Evolutionary conservation across 2,329 filamentous ascomycete genomes (phyloP), one percentile per base, ranked within the genome.

Genomic region (Fusarium redolens): DNA sequence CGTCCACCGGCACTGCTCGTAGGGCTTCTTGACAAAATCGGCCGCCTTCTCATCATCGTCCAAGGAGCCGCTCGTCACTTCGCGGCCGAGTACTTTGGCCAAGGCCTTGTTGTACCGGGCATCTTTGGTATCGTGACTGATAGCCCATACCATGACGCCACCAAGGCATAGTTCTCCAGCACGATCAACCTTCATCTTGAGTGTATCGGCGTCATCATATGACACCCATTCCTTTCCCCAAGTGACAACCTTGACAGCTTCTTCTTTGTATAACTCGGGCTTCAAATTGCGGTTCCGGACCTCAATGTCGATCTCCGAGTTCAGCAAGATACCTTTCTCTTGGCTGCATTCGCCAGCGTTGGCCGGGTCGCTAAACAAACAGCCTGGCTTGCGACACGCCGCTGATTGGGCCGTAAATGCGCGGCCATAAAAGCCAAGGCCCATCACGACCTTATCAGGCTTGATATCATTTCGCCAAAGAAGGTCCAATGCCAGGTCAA

Each of bases 141-240:
- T 61, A 1, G 71, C 65, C 71, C 69, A 74, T 0, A 74, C 69
- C 65, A 74, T 74, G 18, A 68, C 44, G 3, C 71, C 69, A 1
- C 69, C 60, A 1, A 74, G 25, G 10, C 63, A 74, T 33, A 38
- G 60, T 1, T 30, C n/a, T 14, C 38, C 40, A 2, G 65, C 65
- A 7, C 48, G 50, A 2, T 44, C 41, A 17, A 25, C 15, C 43
- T 72, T 68, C 12, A 65, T 41, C 45, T 72, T 20, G 15, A 68
- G 35, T 5, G 69, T 72, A 0, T 61, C 38, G 2, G 17, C 52
- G 22, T 73, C 68, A 20, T 73, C 65, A 25, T 25, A 73, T 4
- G 63, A 60, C 0, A 66, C 37, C 61, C 68, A 73, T 8, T 67
- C 43, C 5, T 56, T 52, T 18, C 48, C 44, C 35, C 31, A 65